Evolutionary conservation across 2,329 filamentous ascomycete genomes (phyloP).

Genomic region (Botrytis aclada): DNA sequence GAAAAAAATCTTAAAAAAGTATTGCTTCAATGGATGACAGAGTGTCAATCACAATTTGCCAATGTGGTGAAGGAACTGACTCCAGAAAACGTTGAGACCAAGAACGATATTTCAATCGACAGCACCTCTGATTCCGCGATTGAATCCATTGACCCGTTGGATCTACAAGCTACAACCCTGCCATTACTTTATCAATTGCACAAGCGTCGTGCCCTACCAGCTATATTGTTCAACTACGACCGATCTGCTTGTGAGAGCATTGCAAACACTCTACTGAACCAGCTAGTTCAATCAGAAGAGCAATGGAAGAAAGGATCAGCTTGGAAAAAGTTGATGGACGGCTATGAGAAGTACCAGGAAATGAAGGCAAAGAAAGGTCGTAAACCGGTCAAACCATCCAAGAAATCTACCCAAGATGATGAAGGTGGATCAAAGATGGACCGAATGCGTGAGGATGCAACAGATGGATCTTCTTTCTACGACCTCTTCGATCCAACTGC

Average conservation of each 20-base stretch:
- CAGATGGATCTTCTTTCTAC: conserved; percentile 53
- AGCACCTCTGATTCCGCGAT: conserved; percentile 26
- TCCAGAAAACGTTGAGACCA: conserved; percentile 14
- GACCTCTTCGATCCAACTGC: conserved; percentile 65
- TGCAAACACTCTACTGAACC: conserved; percentile 47
- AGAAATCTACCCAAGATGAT: conserved; percentile 46
- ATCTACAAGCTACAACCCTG: conserved; percentile 48
- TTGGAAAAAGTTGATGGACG: conserved; percentile 59
- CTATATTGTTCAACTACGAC: conserved; percentile 76
- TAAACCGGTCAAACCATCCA: conserved; percentile 42
- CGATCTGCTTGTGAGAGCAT: conserved; percentile 61
- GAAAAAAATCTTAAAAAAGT: conserved; percentile 57
- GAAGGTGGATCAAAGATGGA: conserved; percentile 55
- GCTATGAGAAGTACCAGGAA: conserved; percentile 57
- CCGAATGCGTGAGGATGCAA: conserved; percentile 53
- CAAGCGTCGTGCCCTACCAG: conserved; percentile 63
- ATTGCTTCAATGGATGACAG: conserved; percentile 58
- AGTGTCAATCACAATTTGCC: conserved; percentile 45
- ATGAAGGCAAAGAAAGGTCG: conserved; percentile 44
- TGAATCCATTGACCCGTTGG: conserved; percentile 31
- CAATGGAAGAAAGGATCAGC: conserved; percentile 54
- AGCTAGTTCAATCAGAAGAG: conserved; percentile 54
- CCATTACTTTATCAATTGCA: conserved; percentile 60
- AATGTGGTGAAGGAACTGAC: conserved; percentile 47
- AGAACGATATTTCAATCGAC: conserved; percentile 9